These are phyloP conservation scores for Heterobasidion irregulare DNA, from an alignment of 1,284 basidiomycete genomes.

Conservation along the genomic window DNA sequence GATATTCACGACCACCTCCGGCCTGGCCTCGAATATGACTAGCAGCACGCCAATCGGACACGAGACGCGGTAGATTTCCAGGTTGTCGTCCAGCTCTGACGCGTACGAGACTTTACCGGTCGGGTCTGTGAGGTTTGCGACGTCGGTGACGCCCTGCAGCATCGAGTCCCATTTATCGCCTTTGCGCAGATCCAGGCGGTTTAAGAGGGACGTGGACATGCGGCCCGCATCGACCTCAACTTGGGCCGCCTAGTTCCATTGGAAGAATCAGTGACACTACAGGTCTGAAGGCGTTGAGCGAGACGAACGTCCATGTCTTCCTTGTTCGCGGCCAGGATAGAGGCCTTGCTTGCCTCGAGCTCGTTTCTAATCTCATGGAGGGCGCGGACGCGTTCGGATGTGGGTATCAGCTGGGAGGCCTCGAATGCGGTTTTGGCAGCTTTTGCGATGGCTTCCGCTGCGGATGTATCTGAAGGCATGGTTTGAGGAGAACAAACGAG, in stretches of 20 bases:
- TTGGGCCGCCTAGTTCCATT: slow-evolving; percentile 55
- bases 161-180: slow-evolving; percentile 93
- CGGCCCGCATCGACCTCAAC: slow-evolving; percentile 73
- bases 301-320: slow-evolving; percentile 65
- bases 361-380: slow-evolving; percentile 63
- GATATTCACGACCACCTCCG: slow-evolving; percentile 98
- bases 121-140: slow-evolving; percentile 81
- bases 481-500: background rate
- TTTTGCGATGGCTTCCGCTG: slow-evolving; percentile 49
- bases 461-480: background rate
- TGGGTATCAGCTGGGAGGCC: slow-evolving; percentile 70
- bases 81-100: slow-evolving; percentile 73
- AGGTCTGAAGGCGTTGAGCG: background rate
- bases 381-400: slow-evolving; percentile 62
- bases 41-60: slow-evolving; percentile 96
- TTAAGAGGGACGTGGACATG: slow-evolving; percentile 77
- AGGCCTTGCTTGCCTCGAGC: slow-evolving; percentile 53
- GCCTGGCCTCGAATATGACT: slow-evolving; percentile 96
- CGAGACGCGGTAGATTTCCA: slow-evolving; percentile 90
- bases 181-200: slow-evolving; percentile 79
- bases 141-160: slow-evolving; percentile 85
- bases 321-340: slow-evolving; percentile 74
- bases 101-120: slow-evolving; percentile 87
- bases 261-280: background rate
- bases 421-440: slow-evolving; percentile 80